Percentiles rank a stretch among this genome's conserved stretches.
Evolutionary conservation across 2,329 filamentous ascomycete genomes (phyloP).

Genomic region (Calonectria honghensis): DNA sequence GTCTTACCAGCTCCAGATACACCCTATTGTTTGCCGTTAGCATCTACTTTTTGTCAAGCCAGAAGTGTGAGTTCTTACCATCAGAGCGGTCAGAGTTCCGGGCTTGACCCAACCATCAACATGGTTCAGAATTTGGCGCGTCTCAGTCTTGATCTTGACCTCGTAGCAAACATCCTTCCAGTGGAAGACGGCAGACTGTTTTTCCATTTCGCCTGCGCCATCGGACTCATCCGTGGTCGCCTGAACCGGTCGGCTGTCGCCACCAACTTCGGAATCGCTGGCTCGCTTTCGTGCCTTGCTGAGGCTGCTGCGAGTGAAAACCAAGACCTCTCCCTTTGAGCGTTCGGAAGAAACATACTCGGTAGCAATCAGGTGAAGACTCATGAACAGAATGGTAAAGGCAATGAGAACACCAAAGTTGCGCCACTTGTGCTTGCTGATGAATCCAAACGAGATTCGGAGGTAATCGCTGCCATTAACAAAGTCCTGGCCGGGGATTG

Average conservation of each 20-base stretch:
- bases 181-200: conserved; percentile 71
- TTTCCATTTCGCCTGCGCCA: conserved; percentile 35
- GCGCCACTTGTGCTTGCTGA: conserved; percentile 43
- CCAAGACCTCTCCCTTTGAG: conserved; percentile 50
- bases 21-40: conserved; percentile 46
- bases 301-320: conserved; percentile 43
- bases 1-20: conserved; percentile 92
- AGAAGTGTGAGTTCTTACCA: conserved; percentile 65
- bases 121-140: conserved; percentile 78
- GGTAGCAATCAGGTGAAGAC: conserved; percentile 44
- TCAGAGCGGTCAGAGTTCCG: conserved; percentile 81
- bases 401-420: conserved; percentile 46
- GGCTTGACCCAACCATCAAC: conserved; percentile 85
- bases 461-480: conserved; percentile 40
- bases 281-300: conserved; percentile 10
- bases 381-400: conserved; percentile 44
- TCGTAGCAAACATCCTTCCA: conserved; percentile 84
- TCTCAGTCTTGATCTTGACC: conserved; percentile 79
- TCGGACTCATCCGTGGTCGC: not conserved
- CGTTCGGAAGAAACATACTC: conserved; percentile 49
- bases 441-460: conserved; percentile 39
- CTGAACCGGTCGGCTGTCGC: conserved; percentile 1
- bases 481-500: conserved; percentile 5
- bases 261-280: conserved; percentile 28
- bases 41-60: not conserved